These are phyloP conservation scores for Colletotrichum truncatum DNA, from an alignment of 2,329 filamentous ascomycete species.

Conservation along the genomic window DNA sequence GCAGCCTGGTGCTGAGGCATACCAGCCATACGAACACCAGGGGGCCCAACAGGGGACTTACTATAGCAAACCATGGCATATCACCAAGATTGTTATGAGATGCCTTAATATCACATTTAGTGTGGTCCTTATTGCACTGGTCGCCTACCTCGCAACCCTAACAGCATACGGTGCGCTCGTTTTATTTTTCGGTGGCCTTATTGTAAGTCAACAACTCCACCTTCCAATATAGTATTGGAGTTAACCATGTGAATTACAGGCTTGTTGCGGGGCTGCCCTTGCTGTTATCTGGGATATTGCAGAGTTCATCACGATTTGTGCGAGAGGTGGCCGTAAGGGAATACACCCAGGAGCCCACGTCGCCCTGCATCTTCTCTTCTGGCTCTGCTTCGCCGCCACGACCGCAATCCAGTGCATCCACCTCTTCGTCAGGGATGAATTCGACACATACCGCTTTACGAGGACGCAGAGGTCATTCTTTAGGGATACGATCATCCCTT, in stretches of 20 bases:
- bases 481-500: background rate
- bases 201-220: background rate
- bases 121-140: slow-evolving; percentile 31
- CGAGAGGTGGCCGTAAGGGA: slow-evolving; percentile 42
- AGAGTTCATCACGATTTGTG: slow-evolving; percentile 47
- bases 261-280: no score
- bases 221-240: background rate
- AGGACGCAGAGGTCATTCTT: background rate
- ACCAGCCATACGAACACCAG: slow-evolving; percentile 16
- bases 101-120: slow-evolving; percentile 35
- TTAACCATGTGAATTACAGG: slow-evolving; percentile 35
- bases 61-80: slow-evolving; percentile 36
- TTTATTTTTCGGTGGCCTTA: background rate
- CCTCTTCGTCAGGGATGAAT: slow-evolving; percentile 1
- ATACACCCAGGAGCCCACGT: slow-evolving; percentile 56
- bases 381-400: slow-evolving; percentile 42
- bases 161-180: no score
- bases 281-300: slow-evolving; percentile 48
- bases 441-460: background rate
- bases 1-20: slow-evolving; percentile 13
- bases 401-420: slow-evolving; percentile 35
- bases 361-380: slow-evolving; percentile 51
- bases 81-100: slow-evolving; percentile 43
- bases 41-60: background rate
- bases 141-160: slow-evolving; percentile 4